Evolutionary conservation across 345 rosid genomes (phyloP).

Genomic region (Linum tenue): DNA sequence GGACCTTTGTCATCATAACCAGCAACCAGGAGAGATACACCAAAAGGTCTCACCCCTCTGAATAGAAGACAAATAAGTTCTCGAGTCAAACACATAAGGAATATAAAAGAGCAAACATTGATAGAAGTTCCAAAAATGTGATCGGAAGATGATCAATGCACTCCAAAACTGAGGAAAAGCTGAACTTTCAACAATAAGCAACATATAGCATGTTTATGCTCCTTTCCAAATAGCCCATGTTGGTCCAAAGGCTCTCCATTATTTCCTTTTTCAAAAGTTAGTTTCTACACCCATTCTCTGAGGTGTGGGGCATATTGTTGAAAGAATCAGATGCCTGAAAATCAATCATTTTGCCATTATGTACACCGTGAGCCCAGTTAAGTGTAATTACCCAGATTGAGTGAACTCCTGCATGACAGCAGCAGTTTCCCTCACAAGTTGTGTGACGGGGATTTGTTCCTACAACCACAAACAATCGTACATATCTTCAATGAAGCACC

Average conservation of each 20-base stretch:
- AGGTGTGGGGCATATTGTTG: not conserved
- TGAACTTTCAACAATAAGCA: not conserved
- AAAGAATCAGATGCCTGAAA: not conserved
- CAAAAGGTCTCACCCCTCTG: slow-evolving; percentile 96
- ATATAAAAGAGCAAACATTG: not conserved
- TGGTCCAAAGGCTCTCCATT: not conserved
- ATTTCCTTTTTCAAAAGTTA: not conserved
- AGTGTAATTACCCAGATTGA: slow-evolving; percentile 65
- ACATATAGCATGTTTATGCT: too few relatives aligned
- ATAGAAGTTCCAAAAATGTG: not conserved
- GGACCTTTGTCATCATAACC: slow-evolving; percentile 95
- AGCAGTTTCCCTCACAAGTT: slow-evolving; percentile 93
- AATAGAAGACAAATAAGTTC: slow-evolving; percentile 10
- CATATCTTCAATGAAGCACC: not conserved
- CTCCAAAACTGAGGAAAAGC: not conserved
- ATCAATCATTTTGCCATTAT: not conserved
- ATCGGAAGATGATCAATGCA: not conserved
- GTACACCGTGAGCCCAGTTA: not conserved
- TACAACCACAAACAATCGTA: slow-evolving; percentile 14
- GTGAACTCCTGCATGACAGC: slow-evolving; percentile 99
- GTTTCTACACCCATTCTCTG: not conserved
- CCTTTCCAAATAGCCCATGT: too few relatives aligned
- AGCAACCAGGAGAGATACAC: slow-evolving; percentile 85
- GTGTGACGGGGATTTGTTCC: slow-evolving; percentile 97
- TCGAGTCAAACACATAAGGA: not conserved